A percentile compares a stretch with the other conserved stretches of the same genome.
phyloP scores from a whole-genome alignment of 2,329 filamentous ascomycete species.

The Trichoderma gracile region DNA sequence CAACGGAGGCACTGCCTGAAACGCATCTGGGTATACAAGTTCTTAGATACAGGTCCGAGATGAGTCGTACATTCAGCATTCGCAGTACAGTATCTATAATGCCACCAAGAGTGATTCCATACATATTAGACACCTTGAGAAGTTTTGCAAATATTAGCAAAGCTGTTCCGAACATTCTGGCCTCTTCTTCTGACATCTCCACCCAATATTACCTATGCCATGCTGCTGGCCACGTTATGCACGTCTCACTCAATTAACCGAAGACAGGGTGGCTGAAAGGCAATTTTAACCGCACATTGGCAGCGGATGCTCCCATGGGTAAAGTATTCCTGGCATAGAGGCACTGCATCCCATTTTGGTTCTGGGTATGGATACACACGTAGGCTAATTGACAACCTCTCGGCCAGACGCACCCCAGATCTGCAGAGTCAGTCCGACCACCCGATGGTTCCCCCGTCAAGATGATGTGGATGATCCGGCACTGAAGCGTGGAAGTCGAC shows the following conservation, averaged over 20 bases:
- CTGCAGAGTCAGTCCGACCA: slow-evolving; percentile 5
- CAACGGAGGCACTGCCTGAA: not conserved
- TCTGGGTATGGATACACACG: not conserved
- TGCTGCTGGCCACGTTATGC: not conserved
- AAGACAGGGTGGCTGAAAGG: not conserved
- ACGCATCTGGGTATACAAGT: not conserved
- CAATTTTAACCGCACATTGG: not conserved
- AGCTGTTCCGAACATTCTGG: not conserved
- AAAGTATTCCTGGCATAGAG: not conserved
- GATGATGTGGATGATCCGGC: not conserved
- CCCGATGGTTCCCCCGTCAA: not conserved
- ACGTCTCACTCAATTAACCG: not conserved
- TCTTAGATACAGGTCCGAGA: not conserved
- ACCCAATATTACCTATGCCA: not conserved
- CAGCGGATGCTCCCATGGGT: not conserved
- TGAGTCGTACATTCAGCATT: not conserved
- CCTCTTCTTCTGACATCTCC: not conserved
- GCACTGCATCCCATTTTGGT: not conserved
- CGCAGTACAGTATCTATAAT: not conserved
- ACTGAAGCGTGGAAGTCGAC: not conserved
- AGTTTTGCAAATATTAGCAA: not conserved
- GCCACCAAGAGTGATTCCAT: not conserved
- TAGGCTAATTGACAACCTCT: slow-evolving; percentile 11
- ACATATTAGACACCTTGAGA: not conserved
- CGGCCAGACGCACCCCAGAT: slow-evolving; percentile 17